Conservation (phyloP, 139 green algal species). For the Pleodorina starrii region DNA sequence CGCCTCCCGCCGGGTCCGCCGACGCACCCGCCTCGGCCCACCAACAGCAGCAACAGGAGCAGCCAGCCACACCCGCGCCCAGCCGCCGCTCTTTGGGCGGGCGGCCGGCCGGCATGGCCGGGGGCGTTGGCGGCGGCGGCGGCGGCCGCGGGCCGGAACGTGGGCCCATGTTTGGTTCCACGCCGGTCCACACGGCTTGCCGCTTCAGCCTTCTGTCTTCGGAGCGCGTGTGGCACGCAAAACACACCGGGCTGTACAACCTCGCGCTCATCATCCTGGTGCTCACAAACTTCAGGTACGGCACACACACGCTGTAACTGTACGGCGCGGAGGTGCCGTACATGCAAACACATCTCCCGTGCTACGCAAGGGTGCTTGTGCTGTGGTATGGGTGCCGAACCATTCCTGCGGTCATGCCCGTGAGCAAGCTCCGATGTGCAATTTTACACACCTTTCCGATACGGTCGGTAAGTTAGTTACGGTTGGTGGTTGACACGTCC, state of each 20-base stretch:
- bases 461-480: no score
- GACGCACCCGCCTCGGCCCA: background rate
- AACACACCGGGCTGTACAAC: conserved; percentile 84
- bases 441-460: no score
- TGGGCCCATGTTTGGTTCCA: conserved; percentile 63
- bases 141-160: background rate
- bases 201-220: conserved; percentile 72
- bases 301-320: background rate
- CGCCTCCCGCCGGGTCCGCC: background rate
- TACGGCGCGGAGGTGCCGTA: no score
- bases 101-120: background rate
- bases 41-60: no score
- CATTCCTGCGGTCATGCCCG: no score
- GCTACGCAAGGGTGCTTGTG: no score
- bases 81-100: background rate
- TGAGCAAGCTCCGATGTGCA: no score
- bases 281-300: conserved; percentile 79
- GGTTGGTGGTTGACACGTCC: no score
- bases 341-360: no score
- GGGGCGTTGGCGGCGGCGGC: background rate
- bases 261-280: conserved; percentile 84
- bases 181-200: conserved; percentile 68
- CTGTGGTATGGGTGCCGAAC: no score
- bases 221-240: conserved; percentile 74
- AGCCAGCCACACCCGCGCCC: no score